A percentile compares a stretch with the other conserved stretches of the same genome.
phyloP scores from a whole-genome alignment of 305 asterid species.

The Ilex paraguariensis region DNA sequence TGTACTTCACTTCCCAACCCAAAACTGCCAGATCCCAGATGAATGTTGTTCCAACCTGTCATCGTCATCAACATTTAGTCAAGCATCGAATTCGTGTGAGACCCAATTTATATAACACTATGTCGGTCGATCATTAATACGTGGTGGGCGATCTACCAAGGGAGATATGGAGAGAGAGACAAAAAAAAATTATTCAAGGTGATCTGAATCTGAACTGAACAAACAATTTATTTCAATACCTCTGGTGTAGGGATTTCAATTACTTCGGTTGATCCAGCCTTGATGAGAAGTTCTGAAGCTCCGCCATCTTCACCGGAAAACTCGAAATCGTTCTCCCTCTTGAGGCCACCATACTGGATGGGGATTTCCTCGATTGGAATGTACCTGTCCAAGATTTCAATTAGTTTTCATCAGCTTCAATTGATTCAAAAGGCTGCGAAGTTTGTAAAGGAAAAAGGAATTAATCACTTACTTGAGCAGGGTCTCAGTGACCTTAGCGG shows the following conservation, averaged over 20 bases:
- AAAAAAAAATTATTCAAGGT: too few species aligned
- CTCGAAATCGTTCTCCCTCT: slow-evolving; percentile 55
- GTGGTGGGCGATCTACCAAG: too few species aligned
- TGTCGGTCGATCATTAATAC: too few species aligned
- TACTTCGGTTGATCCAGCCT: slow-evolving; percentile 52
- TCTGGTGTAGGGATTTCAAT: slow-evolving; percentile 70
- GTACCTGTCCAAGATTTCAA: slow-evolving; percentile 36
- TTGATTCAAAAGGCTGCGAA: neutral
- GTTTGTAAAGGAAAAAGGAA: neutral
- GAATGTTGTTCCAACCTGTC: slow-evolving; percentile 59
- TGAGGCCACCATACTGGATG: slow-evolving; percentile 68
- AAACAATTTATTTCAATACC: slow-evolving; percentile 24
- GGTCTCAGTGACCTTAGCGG: slow-evolving; percentile 72
- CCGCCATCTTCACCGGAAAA: slow-evolving; percentile 41
- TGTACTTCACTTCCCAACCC: slow-evolving; percentile 74
- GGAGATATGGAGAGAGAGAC: too few species aligned
- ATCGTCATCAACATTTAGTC: neutral
- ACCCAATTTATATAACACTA: too few species aligned
- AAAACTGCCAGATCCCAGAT: slow-evolving; percentile 61
- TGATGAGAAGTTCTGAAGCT: slow-evolving; percentile 50
- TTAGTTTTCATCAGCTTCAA: slow-evolving; percentile 6
- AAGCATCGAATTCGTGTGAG: too few species aligned
- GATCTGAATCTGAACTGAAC: neutral
- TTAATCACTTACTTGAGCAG: slow-evolving; percentile 57
- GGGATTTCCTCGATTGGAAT: slow-evolving; percentile 68